Evolutionary conservation across 1,284 basidiomycete genomes (phyloP).

Genomic region (Cystobasidium sp.): DNA sequence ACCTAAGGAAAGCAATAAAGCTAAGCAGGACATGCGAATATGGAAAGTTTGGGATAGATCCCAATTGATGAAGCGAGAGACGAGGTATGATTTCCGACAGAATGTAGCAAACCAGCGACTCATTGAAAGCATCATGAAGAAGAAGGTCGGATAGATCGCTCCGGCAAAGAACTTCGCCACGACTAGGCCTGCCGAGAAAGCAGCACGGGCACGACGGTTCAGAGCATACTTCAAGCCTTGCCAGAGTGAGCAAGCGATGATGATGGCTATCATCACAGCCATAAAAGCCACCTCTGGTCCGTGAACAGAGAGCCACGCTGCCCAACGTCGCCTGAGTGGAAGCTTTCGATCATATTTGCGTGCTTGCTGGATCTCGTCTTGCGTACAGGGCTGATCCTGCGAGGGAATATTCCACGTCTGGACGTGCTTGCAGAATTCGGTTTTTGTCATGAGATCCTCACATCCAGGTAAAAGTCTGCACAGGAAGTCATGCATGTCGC

Average conservation of each 20-base stretch:
- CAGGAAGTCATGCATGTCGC: constrained; percentile 38
- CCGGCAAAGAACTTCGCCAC: constrained; percentile 25
- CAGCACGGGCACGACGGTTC: background rate
- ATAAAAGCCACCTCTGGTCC: constrained; percentile 32
- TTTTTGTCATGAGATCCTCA: constrained; percentile 18
- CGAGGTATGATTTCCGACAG: constrained; percentile 22
- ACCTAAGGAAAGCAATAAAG: constrained; percentile 7
- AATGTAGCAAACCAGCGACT: constrained; percentile 35
- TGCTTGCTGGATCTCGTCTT: constrained; percentile 26
- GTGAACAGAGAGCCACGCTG: constrained; percentile 28
- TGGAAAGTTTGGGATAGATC: constrained; percentile 37
- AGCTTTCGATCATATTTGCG: constrained; percentile 9
- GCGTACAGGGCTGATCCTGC: background rate
- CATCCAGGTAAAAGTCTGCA: constrained; percentile 20
- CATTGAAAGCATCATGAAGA: constrained; percentile 36
- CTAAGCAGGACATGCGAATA: constrained; percentile 19
- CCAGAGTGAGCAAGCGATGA: constrained; percentile 15
- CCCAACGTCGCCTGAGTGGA: background rate
- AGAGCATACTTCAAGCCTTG: constrained; percentile 23
- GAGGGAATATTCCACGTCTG: constrained; percentile 32
- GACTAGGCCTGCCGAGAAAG: constrained; percentile 17
- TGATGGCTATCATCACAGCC: constrained; percentile 7
- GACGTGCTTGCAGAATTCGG: constrained; percentile 21
- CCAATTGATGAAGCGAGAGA: constrained; percentile 37
- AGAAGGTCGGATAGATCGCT: constrained; percentile 30